Percentiles rank a stretch among this genome's conserved stretches.
These are phyloP conservation scores for Pulicaria dysenterica DNA, from an alignment of 129 eudicot species.

Conservation along the genomic window DNA sequence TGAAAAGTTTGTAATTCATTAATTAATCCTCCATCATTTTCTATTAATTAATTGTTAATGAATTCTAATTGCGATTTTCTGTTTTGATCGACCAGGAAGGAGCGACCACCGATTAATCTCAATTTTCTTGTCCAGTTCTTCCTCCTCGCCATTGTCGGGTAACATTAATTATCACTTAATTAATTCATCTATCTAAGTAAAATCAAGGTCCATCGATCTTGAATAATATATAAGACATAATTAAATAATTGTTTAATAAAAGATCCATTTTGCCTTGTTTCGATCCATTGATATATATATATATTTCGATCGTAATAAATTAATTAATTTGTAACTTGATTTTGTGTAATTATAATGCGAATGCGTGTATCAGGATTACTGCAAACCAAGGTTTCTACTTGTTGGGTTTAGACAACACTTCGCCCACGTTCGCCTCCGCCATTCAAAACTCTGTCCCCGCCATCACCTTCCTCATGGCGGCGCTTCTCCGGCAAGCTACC, in stretches of 20 bases:
- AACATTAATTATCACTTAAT: constrained; percentile 8
- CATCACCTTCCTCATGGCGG: constrained; percentile 92
- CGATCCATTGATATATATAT: no score
- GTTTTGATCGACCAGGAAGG: constrained; percentile 58
- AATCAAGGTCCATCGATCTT: no score
- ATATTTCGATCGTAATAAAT: no score
- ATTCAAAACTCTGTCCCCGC: constrained; percentile 98
- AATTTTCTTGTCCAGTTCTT: constrained; percentile 80
- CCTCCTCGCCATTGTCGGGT: constrained; percentile 91
- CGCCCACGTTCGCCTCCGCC: constrained; percentile 96
- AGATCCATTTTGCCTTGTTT: no score
- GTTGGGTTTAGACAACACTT: constrained; percentile 88
- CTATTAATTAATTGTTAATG: no score
- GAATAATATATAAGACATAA: no score
- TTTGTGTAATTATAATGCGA: not conserved
- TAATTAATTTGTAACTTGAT: not conserved
- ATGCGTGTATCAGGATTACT: constrained; percentile 54
- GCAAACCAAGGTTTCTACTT: constrained; percentile 94
- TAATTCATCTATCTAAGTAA: no score
- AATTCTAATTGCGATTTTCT: not conserved
- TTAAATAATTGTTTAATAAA: no score
- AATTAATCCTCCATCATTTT: not conserved
- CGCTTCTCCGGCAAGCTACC: constrained; percentile 58
- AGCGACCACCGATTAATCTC: constrained; percentile 75
- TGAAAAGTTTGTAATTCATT: constrained; percentile 62